Base-by-base conservation (phyloP, 257 asterid genomes). In the Misopates orontium region DNA sequence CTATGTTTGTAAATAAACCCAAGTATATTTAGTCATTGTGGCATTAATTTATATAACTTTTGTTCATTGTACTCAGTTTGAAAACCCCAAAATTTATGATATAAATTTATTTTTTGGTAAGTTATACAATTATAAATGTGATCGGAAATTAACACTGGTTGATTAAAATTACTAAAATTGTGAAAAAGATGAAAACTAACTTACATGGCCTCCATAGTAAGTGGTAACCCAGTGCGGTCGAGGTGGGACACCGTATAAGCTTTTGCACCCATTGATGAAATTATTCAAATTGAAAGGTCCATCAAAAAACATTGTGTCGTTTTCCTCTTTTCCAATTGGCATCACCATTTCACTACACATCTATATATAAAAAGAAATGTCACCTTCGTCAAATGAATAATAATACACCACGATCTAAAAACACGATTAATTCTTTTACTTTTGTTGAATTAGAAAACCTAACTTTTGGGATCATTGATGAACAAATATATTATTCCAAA, bases 171-270 rank as follows among this genome's bases (percentile, higher is more conserved):
- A 53, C 31, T 1, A 56, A n/a, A n/a, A n/a, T n/a, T n/a, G n/a
- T 24, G 20, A 24, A 23, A 23, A 25, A 23, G 20, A 56, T 13
- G 11, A 0, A 21, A 16, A n/a, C n/a, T 15, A 15, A 65, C 74
- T 56, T 77, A 87, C 95, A 58, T 79, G 82, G 60, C 87, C 95
- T 21, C 87, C 95, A 39, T 78, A 82, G 10, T 68, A 75, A 57
- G 79, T 75, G 19, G 84, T 78, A 19, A 78, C 5, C 83, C 75
- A 82, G 54, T 82, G 82, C 39, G 87, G 82, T 17, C 87, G 78
- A 67, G 95, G 80, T 21, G 69, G n/a, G 12, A 86, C 77, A 1
- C 84, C 88, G 62, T 61, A 79, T 1, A 1, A 1, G 8, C 19
- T 13, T 2, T 55, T 22, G 49, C 90, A 86, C 0, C 25, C n/a